These are phyloP conservation scores for Solanum chilense DNA, from an alignment of 257 asterid species.

Conservation along the genomic window DNA sequence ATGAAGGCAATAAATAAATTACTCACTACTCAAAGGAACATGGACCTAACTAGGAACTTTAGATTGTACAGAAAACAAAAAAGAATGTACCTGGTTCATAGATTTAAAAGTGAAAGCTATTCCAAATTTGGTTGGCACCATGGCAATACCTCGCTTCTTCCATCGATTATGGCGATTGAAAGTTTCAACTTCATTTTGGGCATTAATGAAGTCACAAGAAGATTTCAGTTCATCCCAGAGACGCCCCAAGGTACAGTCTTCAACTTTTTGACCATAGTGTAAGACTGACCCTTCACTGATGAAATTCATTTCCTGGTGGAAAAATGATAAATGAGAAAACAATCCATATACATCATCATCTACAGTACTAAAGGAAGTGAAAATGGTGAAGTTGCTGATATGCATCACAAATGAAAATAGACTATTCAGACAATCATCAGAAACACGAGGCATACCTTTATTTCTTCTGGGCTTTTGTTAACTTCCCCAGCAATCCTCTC, in stretches of 20 bases:
- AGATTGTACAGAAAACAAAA: background rate
- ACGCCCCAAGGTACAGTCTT: slow-evolving; percentile 57
- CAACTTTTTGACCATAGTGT: slow-evolving; percentile 75
- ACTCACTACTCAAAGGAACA: background rate
- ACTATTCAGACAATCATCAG: background rate
- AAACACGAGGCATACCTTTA: slow-evolving; percentile 42
- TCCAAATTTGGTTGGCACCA: slow-evolving; percentile 89
- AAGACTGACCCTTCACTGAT: slow-evolving; percentile 72
- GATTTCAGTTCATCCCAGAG: slow-evolving; percentile 74
- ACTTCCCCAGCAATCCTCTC: slow-evolving; percentile 81
- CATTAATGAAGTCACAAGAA: slow-evolving; percentile 39
- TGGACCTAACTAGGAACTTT: background rate
- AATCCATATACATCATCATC: background rate
- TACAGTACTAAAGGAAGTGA: background rate
- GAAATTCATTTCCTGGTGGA: slow-evolving; percentile 75
- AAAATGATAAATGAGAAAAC: background rate
- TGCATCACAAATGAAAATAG: background rate
- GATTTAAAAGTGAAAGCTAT: slow-evolving; percentile 81
- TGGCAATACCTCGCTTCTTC: slow-evolving; percentile 85
- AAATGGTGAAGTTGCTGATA: background rate
- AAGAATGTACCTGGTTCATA: slow-evolving; percentile 75
- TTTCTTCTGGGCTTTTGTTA: slow-evolving; percentile 76
- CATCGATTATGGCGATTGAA: slow-evolving; percentile 71
- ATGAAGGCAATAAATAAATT: background rate
- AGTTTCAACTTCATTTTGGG: slow-evolving; percentile 50